Conservation (phyloP, 495 filamentous ascomycete species). For the Penicillium turbatum region DNA sequence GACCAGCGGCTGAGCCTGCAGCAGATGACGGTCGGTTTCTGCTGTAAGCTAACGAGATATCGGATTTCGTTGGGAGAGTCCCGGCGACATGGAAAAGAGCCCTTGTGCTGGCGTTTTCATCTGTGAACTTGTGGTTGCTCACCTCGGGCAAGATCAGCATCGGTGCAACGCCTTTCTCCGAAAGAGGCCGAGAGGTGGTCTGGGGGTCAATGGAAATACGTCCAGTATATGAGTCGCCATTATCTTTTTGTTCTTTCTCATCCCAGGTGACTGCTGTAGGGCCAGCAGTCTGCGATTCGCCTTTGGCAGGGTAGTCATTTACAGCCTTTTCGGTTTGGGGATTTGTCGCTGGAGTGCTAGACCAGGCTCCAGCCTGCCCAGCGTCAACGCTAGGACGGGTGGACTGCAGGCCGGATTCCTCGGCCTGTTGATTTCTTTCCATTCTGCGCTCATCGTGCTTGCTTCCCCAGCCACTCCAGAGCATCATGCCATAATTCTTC, state of each 20-base stretch:
- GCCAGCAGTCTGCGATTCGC: constrained; percentile 1
- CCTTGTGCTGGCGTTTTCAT: constrained; percentile 38
- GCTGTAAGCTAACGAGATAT: constrained; percentile 18
- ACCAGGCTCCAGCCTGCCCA: constrained; percentile 33
- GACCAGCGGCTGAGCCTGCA: constrained; percentile 27
- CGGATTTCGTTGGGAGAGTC: constrained; percentile 24
- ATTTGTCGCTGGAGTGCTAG: constrained; percentile 20
- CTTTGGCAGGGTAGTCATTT: neutral
- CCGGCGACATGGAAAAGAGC: constrained; percentile 35
- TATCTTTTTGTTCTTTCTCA: constrained; percentile 13
- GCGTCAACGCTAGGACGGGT: constrained; percentile 33
- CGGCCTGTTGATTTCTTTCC: constrained; percentile 40
- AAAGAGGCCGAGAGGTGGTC: constrained; percentile 7
- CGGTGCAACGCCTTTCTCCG: constrained; percentile 23
- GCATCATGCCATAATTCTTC: constrained; percentile 67
- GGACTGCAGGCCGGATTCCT: constrained; percentile 20
- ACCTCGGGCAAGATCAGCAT: constrained; percentile 33
- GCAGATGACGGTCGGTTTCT: constrained; percentile 25
- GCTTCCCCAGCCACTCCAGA: constrained; percentile 83
- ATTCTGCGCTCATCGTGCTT: constrained; percentile 79
- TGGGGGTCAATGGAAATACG: constrained; percentile 8
- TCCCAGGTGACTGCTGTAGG: constrained; percentile 12
- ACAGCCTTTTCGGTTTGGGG: neutral
- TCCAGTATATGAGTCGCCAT: neutral
- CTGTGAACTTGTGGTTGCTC: constrained; percentile 24